Base-by-base conservation (phyloP, 78 protist genomes). In the Dictyostelium purpureum region DNA sequence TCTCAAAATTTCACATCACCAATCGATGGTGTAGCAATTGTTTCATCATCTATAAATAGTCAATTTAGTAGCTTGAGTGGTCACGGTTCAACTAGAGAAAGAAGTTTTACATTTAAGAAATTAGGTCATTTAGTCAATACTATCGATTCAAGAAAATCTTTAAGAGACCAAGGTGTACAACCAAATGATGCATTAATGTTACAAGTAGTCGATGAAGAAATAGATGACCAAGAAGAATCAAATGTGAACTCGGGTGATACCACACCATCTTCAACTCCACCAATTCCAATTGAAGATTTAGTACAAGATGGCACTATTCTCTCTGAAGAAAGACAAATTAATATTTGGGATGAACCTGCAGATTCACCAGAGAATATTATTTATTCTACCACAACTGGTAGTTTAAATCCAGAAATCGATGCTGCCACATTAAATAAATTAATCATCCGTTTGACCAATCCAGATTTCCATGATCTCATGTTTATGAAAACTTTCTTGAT, bases 401-500 rank as follows among this genome's bases (percentile, higher is more conserved):
- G 26, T 33, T 31, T 43, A 51, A 37, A 61, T 18, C 66, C 89
- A 37, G 54, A 47, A 18, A 59, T 85, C 51, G 92, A 85, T 12
- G 92, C 92, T 6, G 92, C 81, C 33, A 85, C 92, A 19, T 16
- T 85, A 16, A 85, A 85, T 31, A 85, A 85, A 14, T 45, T 85
- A 14, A 85, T 85, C 63, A 61, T 85, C 35, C 71, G 82, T 40
- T 38, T 85, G 38, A 85, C 92, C 10, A 52, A 69, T 12, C 74
- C 76, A 54, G 77, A 56, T 12, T 71, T 79, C 4, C 92, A 85
- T 61, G 92, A 85, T 61, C 49, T 85, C 37, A 85, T 76, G 69
- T 90, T 90, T 56, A 90, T 90, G 94, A 90, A 90, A 54, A 65
- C 94, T 16, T 47, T 81, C n/a, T 52, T 90, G 43, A 90, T 90